Conservation (phyloP, 1,284 basidiomycete genomes). For the Lignosus rhinocerotis region DNA sequence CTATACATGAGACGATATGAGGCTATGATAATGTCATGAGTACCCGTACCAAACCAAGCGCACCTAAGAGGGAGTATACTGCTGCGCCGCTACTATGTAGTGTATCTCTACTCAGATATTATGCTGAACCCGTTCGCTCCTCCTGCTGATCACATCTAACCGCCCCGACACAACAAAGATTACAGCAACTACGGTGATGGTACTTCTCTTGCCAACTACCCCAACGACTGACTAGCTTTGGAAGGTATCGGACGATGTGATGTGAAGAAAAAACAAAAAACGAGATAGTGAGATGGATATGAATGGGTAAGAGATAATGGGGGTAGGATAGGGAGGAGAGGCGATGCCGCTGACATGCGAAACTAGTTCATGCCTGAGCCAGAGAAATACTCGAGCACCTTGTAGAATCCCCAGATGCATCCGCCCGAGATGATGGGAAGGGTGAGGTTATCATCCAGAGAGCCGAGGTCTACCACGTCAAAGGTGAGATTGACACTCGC, state of each 20-base stretch:
- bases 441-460: constrained; percentile 91
- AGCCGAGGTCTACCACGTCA: constrained; percentile 73
- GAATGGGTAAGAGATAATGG: neutral
- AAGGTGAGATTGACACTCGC: neutral
- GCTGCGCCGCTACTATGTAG: neutral
- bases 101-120: constrained; percentile 2
- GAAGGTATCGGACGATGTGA: neutral
- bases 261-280: neutral
- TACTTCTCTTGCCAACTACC: neutral
- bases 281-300: neutral
- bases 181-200: neutral
- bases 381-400: constrained; percentile 35
- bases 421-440: constrained; percentile 89
- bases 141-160: neutral
- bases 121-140: too few relatives aligned
- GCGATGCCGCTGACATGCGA: neutral
- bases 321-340: neutral
- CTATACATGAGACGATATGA: neutral
- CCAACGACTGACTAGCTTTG: neutral
- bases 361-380: constrained; percentile 4
- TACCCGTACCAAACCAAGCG: neutral
- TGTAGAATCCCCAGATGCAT: constrained; percentile 75
- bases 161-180: neutral
- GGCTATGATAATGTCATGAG: neutral
- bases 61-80: neutral